Evolutionary conservation across 208 protist species (phyloP).

Genomic region (Porcisia hertigi): DNA sequence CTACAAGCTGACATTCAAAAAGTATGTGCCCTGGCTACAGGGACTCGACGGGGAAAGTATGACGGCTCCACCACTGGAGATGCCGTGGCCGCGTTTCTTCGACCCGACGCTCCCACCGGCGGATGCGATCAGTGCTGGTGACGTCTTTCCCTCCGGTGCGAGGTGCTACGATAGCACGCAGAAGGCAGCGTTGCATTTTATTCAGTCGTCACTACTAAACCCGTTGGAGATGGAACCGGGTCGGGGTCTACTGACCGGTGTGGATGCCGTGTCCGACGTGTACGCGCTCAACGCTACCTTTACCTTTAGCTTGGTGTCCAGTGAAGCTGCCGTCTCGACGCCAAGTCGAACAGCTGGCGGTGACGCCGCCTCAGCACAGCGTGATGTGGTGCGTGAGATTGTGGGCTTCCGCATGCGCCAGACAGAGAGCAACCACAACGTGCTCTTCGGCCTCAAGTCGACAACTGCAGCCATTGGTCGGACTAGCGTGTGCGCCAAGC

Average conservation of each 20-base stretch:
- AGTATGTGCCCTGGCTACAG: slow-evolving; percentile 67
- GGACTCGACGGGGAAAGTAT: slow-evolving; percentile 63
- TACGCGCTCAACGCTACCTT: slow-evolving; percentile 68
- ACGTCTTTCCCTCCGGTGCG: slow-evolving; percentile 1
- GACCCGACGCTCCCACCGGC: slow-evolving; percentile 10
- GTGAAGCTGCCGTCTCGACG: slow-evolving; percentile 61
- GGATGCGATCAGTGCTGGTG: slow-evolving; percentile 7
- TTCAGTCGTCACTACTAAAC: slow-evolving; percentile 56
- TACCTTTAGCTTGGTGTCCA: slow-evolving; percentile 65
- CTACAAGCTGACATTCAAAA: slow-evolving; percentile 62
- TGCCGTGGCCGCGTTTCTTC: slow-evolving; percentile 81
- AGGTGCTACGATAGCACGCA: slow-evolving; percentile 40
- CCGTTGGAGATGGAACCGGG: slow-evolving; percentile 49
- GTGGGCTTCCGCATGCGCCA: slow-evolving; percentile 77
- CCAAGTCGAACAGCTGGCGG: slow-evolving; percentile 38
- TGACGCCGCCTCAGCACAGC: slow-evolving; percentile 30
- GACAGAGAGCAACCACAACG: slow-evolving; percentile 85
- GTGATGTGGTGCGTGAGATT: slow-evolving; percentile 77
- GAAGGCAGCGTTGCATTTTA: slow-evolving; percentile 67
- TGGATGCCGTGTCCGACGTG: slow-evolving; percentile 77
- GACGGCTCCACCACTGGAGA: slow-evolving; percentile 47
- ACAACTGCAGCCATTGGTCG: slow-evolving; percentile 71
- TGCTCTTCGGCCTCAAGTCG: slow-evolving; percentile 62
- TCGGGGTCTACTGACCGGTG: slow-evolving; percentile 33
- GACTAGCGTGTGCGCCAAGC: slow-evolving; percentile 77